These are phyloP conservation scores for Haplosporangium sp. DNA, from an alignment of 371 early-diverging fungal species.

Conservation along the genomic window DNA sequence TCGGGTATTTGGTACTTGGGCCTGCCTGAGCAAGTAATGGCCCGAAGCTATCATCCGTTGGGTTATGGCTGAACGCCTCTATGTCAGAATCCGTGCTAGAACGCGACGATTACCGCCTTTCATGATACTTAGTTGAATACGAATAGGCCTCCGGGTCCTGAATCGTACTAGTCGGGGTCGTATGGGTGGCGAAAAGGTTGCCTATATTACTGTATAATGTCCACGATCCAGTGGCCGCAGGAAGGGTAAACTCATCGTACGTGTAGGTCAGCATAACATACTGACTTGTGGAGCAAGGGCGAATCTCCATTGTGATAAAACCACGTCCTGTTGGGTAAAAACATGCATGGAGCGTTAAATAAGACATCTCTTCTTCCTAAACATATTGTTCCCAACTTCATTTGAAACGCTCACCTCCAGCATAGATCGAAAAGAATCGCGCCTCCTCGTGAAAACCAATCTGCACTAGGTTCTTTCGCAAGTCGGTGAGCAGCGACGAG, in stretches of 20 bases:
- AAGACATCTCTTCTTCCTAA: conserved; percentile 2
- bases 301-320: conserved; percentile 20
- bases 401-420: conserved; percentile 18
- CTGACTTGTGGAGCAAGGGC: conserved; percentile 6
- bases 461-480: neutral
- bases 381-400: conserved; percentile 2
- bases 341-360: neutral
- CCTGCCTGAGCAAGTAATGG: conserved; percentile 13
- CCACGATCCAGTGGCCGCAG: conserved; percentile 6
- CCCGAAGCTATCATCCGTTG: conserved; percentile 17
- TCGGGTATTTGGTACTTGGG: conserved; percentile 1
- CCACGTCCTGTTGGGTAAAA: conserved; percentile 8
- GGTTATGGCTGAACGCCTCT: conserved; percentile 14
- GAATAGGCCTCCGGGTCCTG: conserved; percentile 1
- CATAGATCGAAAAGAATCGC: conserved; percentile 20
- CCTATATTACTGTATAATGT: neutral
- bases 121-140: conserved; percentile 9
- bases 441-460: conserved; percentile 6
- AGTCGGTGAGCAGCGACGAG: conserved; percentile 25
- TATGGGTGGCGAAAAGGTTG: no score
- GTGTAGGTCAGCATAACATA: conserved; percentile 17
- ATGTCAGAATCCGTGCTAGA: no score
- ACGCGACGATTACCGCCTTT: conserved; percentile 7
- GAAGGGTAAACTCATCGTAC: conserved; percentile 8
- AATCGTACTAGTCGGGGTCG: no score